These are phyloP conservation scores for Rhodotorula sp. DNA, from an alignment of 1,284 basidiomycete genomes.

Conservation along the genomic window DNA sequence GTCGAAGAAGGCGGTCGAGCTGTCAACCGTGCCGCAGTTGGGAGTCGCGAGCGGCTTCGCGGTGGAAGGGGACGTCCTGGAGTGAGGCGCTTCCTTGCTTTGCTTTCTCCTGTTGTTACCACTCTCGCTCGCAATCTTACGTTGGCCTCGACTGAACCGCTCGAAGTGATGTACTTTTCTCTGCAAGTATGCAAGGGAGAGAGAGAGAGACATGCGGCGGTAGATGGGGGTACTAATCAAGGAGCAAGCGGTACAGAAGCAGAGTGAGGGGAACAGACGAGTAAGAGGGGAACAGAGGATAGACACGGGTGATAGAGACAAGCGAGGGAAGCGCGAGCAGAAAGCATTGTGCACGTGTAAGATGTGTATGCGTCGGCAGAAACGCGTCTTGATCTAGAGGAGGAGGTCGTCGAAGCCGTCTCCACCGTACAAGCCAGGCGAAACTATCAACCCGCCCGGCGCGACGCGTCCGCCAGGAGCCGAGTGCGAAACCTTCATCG, in stretches of 20 bases:
- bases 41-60: slow-evolving; percentile 3
- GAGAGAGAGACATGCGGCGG: too few relatives aligned
- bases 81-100: not conserved
- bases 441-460: too few relatives aligned
- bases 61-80: not conserved
- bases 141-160: too few relatives aligned
- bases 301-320: not conserved
- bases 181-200: too few relatives aligned
- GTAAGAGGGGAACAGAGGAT: too few relatives aligned
- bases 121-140: too few relatives aligned
- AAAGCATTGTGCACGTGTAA: too few relatives aligned
- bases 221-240: not conserved
- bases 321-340: not conserved
- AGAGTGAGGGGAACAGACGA: not conserved
- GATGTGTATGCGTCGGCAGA: not conserved
- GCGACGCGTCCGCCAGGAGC: slow-evolving; percentile 1
- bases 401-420: slow-evolving; percentile 1
- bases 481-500: slow-evolving; percentile 9
- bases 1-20: slow-evolving; percentile 11
- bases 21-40: not conserved
- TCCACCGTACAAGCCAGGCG: too few relatives aligned
- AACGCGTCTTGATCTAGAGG: not conserved
- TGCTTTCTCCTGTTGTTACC: not conserved
- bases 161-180: too few relatives aligned
- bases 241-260: not conserved